phyloP scores from a whole-genome alignment of 2,329 filamentous ascomycete species.

The Fusarium sambucinum region DNA sequence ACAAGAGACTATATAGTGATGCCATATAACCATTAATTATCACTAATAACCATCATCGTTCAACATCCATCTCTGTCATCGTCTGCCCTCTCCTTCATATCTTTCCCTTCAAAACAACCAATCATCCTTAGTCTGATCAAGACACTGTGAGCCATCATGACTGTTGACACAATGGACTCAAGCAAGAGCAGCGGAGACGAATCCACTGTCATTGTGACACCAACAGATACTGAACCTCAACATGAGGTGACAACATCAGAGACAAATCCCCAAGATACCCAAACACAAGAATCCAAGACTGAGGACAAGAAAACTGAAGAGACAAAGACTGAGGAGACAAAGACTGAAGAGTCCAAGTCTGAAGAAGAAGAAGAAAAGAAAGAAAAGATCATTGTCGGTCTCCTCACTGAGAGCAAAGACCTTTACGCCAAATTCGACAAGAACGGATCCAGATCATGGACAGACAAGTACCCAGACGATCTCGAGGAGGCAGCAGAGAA shows the following conservation, averaged over 20 bases:
- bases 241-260: constrained; percentile 28
- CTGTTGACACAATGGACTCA: constrained; percentile 38
- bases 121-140: not conserved
- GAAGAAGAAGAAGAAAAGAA: constrained; percentile 36
- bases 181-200: constrained; percentile 42
- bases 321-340: too few species aligned
- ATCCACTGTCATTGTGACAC: constrained; percentile 40
- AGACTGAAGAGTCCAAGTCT: constrained; percentile 19
- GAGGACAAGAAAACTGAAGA: constrained; percentile 19
- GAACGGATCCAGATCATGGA: constrained; percentile 66
- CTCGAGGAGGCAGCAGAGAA: constrained; percentile 70
- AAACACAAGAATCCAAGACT: constrained; percentile 23
- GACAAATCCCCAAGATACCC: constrained; percentile 23
- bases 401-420: constrained; percentile 56
- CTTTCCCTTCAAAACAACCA: not conserved
- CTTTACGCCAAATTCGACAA: constrained; percentile 61
- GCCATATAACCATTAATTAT: not conserved
- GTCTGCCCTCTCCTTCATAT: not conserved
- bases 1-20: constrained; percentile 19
- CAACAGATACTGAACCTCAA: constrained; percentile 38
- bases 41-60: not conserved
- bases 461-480: constrained; percentile 66
- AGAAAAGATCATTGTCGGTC: constrained; percentile 49
- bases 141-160: constrained; percentile 16
- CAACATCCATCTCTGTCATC: not conserved